Base-by-base conservation (phyloP, 1,284 basidiomycete genomes). In the Heterobasidion annosum region DNA sequence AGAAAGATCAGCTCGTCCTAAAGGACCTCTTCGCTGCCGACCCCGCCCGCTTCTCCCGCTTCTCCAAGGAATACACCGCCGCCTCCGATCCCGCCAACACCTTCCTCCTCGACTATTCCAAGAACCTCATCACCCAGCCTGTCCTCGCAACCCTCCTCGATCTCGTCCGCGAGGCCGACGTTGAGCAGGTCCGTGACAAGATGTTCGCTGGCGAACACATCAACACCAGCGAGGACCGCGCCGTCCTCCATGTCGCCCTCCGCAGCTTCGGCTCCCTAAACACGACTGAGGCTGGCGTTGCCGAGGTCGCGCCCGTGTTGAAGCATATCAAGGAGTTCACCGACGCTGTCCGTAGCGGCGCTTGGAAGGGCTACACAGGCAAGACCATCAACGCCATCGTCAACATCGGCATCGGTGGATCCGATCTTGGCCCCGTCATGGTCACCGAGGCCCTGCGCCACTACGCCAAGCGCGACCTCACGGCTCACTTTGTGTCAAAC, bases 341-440 rank as follows among this genome's bases (percentile, higher is more conserved):
- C 52, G 86, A 97, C 45, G 75, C 83, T 42, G 83, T 99, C 50
- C 82, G 96, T 58, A 88, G 78, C 58, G 95, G 95, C 34, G 76
- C 75, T 49, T 96, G 93, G 92, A 98, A 91, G 73, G 97, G 97
- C 34, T 98, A 97, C 78, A 97, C 94, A 0, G 96, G 96, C 57
- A 98, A 98, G 76, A 66, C 82, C 16, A 98, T 99, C 78, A 83
- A 88, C 67, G 86, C 93, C 54, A 86, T 99, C 71, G 94, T 99
- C 68, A 99, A 98, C 78, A 98, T 99, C 64, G 96, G 96, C 62
- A 99, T 99, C 67, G 97, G 96, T 59, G 96, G 96, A 53, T 98
- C 94, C 40, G 96, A 99, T 71, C 79, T 99, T 51, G 96, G 96
- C 34, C 96, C 96, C 37, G 94, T 98, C 66, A 99, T 99, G 97